Conservation (phyloP, 371 early-diverging fungal genomes). For the Syncephalastrum monosporum region DNA sequence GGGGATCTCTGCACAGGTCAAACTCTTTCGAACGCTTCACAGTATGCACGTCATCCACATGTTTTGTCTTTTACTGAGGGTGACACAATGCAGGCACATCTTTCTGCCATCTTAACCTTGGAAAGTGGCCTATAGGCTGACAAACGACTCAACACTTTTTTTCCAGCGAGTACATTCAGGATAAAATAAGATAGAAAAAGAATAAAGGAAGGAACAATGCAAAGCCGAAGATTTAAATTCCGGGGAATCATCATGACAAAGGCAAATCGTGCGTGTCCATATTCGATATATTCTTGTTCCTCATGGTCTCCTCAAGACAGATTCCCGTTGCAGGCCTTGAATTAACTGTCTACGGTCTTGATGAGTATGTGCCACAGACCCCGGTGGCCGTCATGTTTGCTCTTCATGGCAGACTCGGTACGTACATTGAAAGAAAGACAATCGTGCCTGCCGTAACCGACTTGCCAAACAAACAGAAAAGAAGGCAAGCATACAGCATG, state of each 20-base stretch:
- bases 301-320: conserved; percentile 13
- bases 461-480: conserved; percentile 14
- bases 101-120: background rate
- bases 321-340: conserved; percentile 26
- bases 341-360: conserved; percentile 37
- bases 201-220: no score
- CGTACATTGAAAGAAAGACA: conserved; percentile 5
- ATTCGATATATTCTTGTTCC: background rate
- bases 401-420: conserved; percentile 45
- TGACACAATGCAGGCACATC: background rate
- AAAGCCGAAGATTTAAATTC: no score
- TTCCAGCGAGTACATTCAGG: no score
- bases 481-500: conserved; percentile 27
- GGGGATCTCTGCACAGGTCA: no score
- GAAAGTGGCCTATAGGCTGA: background rate
- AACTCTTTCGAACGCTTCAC: no score
- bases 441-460: background rate
- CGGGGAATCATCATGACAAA: no score
- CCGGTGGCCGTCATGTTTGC: conserved; percentile 44
- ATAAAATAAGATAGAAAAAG: no score
- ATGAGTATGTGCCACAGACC: conserved; percentile 25
- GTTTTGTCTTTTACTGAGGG: no score
- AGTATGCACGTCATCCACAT: no score
- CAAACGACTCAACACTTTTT: no score
- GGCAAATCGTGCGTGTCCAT: no score